phyloP scores from a whole-genome alignment of 1,284 basidiomycete genomes.

The Puccinia novopanici region DNA sequence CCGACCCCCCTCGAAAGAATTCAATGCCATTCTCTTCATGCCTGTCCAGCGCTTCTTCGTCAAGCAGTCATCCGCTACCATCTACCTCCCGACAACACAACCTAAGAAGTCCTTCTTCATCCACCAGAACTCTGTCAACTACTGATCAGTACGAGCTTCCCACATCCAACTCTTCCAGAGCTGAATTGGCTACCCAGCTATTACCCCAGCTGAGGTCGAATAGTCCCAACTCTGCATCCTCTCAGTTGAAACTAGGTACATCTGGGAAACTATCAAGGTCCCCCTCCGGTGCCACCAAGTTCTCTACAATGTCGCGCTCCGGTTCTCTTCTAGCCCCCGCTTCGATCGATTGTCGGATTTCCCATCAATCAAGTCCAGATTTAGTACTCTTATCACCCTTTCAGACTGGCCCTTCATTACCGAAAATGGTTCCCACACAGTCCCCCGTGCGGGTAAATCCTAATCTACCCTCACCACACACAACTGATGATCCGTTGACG shows the following conservation, averaged over 20 bases:
- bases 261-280: background rate
- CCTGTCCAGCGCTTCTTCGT: background rate
- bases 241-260: background rate
- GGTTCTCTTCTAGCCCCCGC: slow-evolving; percentile 5
- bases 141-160: background rate
- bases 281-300: background rate
- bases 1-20: background rate
- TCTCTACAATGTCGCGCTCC: background rate
- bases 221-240: background rate
- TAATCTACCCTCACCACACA: background rate
- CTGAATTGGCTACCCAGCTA: background rate
- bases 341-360: slow-evolving; percentile 1
- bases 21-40: background rate
- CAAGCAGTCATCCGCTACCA: background rate
- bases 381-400: slow-evolving; percentile 24
- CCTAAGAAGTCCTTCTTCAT: background rate
- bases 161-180: background rate
- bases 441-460: background rate
- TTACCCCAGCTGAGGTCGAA: background rate
- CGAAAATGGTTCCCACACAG: background rate
- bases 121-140: background rate
- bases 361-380: slow-evolving; percentile 16
- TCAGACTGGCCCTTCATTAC: slow-evolving; percentile 7
- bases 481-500: background rate
- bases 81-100: background rate